Evolutionary conservation across 768 basidiomycete genomes (phyloP).

Genomic region (Leccinum arenicola): DNA sequence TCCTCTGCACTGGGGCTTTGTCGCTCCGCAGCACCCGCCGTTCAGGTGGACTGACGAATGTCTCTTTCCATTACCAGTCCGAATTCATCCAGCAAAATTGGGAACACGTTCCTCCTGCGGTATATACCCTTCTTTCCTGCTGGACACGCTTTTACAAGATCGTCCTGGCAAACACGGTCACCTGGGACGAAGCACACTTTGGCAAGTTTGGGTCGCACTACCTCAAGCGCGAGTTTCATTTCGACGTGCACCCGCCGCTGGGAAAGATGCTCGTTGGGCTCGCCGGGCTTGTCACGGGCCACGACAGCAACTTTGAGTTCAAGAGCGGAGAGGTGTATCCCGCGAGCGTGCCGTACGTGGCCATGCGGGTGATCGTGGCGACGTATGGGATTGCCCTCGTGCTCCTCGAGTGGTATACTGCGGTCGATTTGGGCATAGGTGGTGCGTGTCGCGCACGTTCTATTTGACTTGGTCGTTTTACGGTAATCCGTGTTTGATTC

Average conservation of each 20-base stretch:
- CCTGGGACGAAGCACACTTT: conserved; percentile 99
- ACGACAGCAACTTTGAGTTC: conserved; percentile 90
- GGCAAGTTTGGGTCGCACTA: conserved; percentile 99
- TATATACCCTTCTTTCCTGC: conserved; percentile 92
- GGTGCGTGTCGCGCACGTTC: conserved; percentile 48
- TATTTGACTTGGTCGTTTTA: neutral
- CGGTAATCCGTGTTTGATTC: neutral
- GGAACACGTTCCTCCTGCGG: conserved; percentile 71
- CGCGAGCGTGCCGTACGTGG: conserved; percentile 80
- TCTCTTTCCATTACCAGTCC: too few species aligned
- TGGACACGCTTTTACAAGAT: conserved; percentile 95
- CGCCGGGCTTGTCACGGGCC: conserved; percentile 86
- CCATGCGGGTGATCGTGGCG: conserved; percentile 94
- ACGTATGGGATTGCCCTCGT: conserved; percentile 95
- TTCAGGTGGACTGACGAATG: neutral
- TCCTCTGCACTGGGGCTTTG: neutral
- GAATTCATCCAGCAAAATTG: conserved; percentile 80
- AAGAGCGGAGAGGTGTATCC: conserved; percentile 89
- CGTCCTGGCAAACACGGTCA: conserved; percentile 78
- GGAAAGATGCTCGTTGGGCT: conserved; percentile 99
- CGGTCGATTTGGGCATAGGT: conserved; percentile 90
- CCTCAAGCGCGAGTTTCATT: conserved; percentile 98
- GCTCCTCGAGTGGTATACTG: conserved; percentile 95
- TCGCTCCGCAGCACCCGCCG: conserved; percentile 8
- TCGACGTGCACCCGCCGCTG: conserved; percentile 97